Conservation (phyloP, 2,329 filamentous ascomycete genomes). For the Colletotrichum tabaci region DNA sequence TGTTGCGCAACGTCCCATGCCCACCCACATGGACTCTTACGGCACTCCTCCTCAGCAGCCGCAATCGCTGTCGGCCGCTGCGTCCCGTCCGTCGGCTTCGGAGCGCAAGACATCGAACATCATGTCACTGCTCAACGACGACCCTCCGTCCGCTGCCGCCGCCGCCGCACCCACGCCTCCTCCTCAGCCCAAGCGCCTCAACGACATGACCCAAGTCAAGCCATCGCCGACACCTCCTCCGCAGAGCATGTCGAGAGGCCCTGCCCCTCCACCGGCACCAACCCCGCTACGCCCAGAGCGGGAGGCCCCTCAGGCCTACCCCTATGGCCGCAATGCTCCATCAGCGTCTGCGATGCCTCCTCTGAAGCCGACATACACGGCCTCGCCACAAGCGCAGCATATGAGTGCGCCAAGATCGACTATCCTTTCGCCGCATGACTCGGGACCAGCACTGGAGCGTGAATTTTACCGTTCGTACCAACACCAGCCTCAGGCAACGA, state of each 20-base stretch:
- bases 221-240: conserved; percentile 67
- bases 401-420: conserved; percentile 61
- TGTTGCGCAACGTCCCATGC: conserved; percentile 48
- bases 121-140: conserved; percentile 75
- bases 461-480: conserved; percentile 66
- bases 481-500: conserved; percentile 55
- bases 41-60: conserved; percentile 49
- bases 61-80: conserved; percentile 56
- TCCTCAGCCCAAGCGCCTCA: conserved; percentile 63
- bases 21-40: conserved; percentile 51
- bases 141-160: conserved; percentile 63
- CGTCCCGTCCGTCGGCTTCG: conserved; percentile 56
- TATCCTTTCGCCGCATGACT: conserved; percentile 58
- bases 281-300: conserved; percentile 65
- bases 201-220: conserved; percentile 60
- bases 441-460: conserved; percentile 55
- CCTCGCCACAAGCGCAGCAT: conserved; percentile 66
- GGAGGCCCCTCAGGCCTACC: conserved; percentile 62
- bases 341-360: conserved; percentile 66
- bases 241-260: conserved; percentile 59
- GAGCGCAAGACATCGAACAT: conserved; percentile 75
- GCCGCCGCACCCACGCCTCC: conserved; percentile 31
- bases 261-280: conserved; percentile 54
- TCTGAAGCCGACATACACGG: conserved; percentile 67
- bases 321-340: conserved; percentile 60